These are phyloP conservation scores for Dothistroma pini DNA, from an alignment of 2,329 filamentous ascomycete species.

Conservation along the genomic window DNA sequence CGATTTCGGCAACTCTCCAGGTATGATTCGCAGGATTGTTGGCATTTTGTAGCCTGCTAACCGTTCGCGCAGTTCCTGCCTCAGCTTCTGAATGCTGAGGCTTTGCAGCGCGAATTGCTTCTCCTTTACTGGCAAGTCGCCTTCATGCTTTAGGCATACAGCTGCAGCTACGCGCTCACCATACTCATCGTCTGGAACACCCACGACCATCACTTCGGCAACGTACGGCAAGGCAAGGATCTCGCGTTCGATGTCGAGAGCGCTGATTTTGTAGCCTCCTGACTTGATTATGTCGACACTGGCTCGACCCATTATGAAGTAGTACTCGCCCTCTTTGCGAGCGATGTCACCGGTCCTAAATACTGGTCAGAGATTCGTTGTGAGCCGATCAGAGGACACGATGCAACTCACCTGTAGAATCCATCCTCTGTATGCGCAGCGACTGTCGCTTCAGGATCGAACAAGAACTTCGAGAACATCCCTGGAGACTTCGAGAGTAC, in stretches of 20 bases:
- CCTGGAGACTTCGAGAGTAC: conserved; percentile 40
- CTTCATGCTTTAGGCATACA: conserved; percentile 41
- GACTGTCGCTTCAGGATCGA: conserved; percentile 30
- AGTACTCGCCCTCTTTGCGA: conserved; percentile 43
- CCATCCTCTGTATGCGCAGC: conserved; percentile 31
- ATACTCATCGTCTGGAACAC: conserved; percentile 52
- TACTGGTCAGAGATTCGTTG: background rate
- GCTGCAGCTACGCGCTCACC: conserved; percentile 54
- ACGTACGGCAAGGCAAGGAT: conserved; percentile 48
- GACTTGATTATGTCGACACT: conserved; percentile 55
- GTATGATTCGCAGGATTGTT: conserved; percentile 44
- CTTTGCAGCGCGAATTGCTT: conserved; percentile 15
- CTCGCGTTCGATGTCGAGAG: conserved; percentile 53
- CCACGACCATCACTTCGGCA: conserved; percentile 52
- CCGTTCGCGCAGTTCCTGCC: conserved; percentile 43
- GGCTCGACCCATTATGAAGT: conserved; percentile 52
- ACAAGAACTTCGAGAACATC: conserved; percentile 36
- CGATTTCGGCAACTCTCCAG: conserved; percentile 48
- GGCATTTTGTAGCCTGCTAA: conserved; percentile 50
- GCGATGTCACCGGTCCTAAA: conserved; percentile 34
- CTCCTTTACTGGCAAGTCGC: conserved; percentile 24
- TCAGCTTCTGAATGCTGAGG: conserved; percentile 41
- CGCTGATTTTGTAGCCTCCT: conserved; percentile 55
- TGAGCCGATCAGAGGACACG: background rate
- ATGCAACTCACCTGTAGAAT: conserved; percentile 24